Percentiles rank a stretch among this genome's conserved stretches.
Conservation (phyloP, 768 basidiomycete species). For the Sporobolomyces pararoseus region DNA sequence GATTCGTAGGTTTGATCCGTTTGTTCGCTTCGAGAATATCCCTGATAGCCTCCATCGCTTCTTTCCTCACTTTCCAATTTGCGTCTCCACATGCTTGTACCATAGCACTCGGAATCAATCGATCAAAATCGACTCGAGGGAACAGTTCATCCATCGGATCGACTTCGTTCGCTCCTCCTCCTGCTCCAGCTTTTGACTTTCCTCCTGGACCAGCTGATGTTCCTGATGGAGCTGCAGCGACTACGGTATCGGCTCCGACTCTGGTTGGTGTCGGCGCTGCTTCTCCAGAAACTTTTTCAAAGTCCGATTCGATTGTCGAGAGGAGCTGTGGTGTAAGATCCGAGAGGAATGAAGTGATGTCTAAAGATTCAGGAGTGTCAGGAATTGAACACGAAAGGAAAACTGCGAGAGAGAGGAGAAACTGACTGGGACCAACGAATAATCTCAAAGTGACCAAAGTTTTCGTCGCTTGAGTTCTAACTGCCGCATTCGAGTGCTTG, state of each 20-base stretch:
- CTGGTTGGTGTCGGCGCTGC: constrained; percentile 73
- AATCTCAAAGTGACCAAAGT: constrained; percentile 83
- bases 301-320: constrained; percentile 82
- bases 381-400: constrained; percentile 34
- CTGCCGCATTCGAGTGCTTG: constrained; percentile 88
- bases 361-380: constrained; percentile 51
- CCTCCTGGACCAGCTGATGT: constrained; percentile 51
- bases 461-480: constrained; percentile 89
- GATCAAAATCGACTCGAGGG: constrained; percentile 88
- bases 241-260: constrained; percentile 67
- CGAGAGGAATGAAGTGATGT: constrained; percentile 84
- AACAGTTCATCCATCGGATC: constrained; percentile 92
- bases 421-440: constrained; percentile 80
- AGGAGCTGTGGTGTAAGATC: constrained; percentile 92
- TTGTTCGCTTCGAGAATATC: constrained; percentile 84
- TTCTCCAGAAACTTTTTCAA: constrained; percentile 81
- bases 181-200: constrained; percentile 21
- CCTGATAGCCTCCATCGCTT: constrained; percentile 80
- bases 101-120: constrained; percentile 74
- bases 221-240: constrained; percentile 52
- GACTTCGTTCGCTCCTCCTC: constrained; percentile 42
- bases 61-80: constrained; percentile 95
- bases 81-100: constrained; percentile 82
- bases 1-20: constrained; percentile 70
- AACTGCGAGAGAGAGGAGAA: neutral